Evolutionary conservation across 2,329 filamentous ascomycete species (phyloP).

Genomic region (Alternaria arborescens): DNA sequence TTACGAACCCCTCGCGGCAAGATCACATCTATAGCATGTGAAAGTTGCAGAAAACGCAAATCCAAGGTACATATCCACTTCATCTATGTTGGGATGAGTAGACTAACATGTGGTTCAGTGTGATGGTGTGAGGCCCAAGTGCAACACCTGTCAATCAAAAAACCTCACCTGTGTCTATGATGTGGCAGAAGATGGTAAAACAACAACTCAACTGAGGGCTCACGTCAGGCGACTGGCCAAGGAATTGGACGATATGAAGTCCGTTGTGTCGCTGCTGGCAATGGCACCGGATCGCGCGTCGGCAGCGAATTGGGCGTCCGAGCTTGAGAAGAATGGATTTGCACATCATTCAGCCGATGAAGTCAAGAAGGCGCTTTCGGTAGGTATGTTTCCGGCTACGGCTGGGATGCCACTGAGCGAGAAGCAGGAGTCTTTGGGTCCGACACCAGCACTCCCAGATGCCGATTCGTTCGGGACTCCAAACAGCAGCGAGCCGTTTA

Average conservation of each 20-base stretch:
- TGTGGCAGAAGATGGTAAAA: slow-evolving; percentile 51
- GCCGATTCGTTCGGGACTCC: slow-evolving; percentile 39
- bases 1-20: slow-evolving; percentile 49
- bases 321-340: slow-evolving; percentile 51
- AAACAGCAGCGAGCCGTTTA: slow-evolving; percentile 40
- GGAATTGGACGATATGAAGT: slow-evolving; percentile 52
- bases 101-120: slow-evolving; percentile 38
- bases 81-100: not conserved
- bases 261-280: slow-evolving; percentile 46
- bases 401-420: slow-evolving; percentile 20
- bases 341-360: slow-evolving; percentile 50
- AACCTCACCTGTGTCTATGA: slow-evolving; percentile 50
- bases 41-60: slow-evolving; percentile 51
- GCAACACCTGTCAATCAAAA: slow-evolving; percentile 52
- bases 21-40: slow-evolving; percentile 52
- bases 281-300: slow-evolving; percentile 47
- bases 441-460: slow-evolving; percentile 30
- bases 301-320: slow-evolving; percentile 47
- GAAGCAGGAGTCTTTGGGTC: slow-evolving; percentile 34
- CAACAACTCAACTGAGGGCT: slow-evolving; percentile 49
- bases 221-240: slow-evolving; percentile 50
- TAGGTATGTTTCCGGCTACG: slow-evolving; percentile 14
- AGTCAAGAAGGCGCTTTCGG: slow-evolving; percentile 49
- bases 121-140: slow-evolving; percentile 50
- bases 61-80: slow-evolving; percentile 41